phyloP scores from a whole-genome alignment of 768 basidiomycete species.

The Ramaria sp. region DNA sequence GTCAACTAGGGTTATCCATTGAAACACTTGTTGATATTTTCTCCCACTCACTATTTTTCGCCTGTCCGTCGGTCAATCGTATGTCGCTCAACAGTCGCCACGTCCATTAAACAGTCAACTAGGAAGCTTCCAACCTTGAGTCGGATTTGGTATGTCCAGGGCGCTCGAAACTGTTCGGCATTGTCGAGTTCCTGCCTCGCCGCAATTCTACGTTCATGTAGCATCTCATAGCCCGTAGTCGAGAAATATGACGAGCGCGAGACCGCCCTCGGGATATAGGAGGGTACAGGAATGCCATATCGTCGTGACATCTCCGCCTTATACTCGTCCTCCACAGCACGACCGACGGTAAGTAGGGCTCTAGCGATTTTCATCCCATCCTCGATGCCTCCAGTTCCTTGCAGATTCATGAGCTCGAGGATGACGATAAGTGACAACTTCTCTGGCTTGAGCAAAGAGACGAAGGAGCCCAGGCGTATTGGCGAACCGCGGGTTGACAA shows the following conservation, averaged over 20 bases:
- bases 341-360: slow-evolving; percentile 69
- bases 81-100: slow-evolving; percentile 63
- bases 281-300: slow-evolving; percentile 24
- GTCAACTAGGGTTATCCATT: not conserved
- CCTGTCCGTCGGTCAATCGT: slow-evolving; percentile 47
- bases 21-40: slow-evolving; percentile 10
- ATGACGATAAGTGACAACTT: slow-evolving; percentile 84
- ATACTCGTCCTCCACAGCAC: slow-evolving; percentile 83
- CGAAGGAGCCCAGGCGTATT: slow-evolving; percentile 49
- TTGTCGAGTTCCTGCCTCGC: slow-evolving; percentile 55
- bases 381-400: slow-evolving; percentile 62
- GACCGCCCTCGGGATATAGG: slow-evolving; percentile 17
- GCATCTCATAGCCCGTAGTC: slow-evolving; percentile 43
- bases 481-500: slow-evolving; percentile 8
- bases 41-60: slow-evolving; percentile 40
- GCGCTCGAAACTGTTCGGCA: slow-evolving; percentile 61
- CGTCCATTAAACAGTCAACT: slow-evolving; percentile 74
- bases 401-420: slow-evolving; percentile 76
- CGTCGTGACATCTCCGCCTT: slow-evolving; percentile 58
- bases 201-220: slow-evolving; percentile 54
- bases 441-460: slow-evolving; percentile 62
- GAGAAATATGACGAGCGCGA: slow-evolving; percentile 36
- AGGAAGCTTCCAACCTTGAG: slow-evolving; percentile 75
- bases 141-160: slow-evolving; percentile 73
- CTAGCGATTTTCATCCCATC: slow-evolving; percentile 87